Conservation (phyloP, 305 asterid genomes). For the Vinca major region DNA sequence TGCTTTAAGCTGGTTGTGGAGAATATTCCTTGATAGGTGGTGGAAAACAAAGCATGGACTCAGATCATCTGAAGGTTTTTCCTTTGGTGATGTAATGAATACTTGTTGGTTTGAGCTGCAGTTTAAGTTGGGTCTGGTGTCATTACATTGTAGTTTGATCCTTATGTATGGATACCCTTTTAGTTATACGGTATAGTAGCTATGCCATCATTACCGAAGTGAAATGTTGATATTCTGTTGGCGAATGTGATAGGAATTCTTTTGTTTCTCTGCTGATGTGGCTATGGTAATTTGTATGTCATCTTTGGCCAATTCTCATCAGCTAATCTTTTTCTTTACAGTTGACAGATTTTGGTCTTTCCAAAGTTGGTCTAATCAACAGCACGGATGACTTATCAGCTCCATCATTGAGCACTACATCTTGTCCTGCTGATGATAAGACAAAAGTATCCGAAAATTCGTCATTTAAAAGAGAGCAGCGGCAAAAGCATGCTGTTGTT, state of each 20-base stretch:
- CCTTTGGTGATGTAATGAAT: neutral
- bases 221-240: neutral
- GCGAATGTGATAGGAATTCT: neutral
- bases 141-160: neutral
- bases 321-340: constrained; percentile 42
- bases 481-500: constrained; percentile 73
- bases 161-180: neutral
- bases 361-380: constrained; percentile 94
- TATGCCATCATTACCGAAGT: neutral
- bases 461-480: constrained; percentile 55
- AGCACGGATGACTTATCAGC: constrained; percentile 97
- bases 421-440: constrained; percentile 61
- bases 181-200: neutral
- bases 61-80: neutral
- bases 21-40: neutral
- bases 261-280: constrained; percentile 1
- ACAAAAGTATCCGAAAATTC: constrained; percentile 38
- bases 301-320: constrained; percentile 18
- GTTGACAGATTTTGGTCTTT: constrained; percentile 99
- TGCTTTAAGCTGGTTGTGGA: neutral
- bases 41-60: constrained; percentile 6
- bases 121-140: neutral
- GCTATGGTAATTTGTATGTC: neutral
- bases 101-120: neutral
- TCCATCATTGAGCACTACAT: constrained; percentile 40